Percentiles rank a stretch among this genome's conserved stretches.
These are phyloP conservation scores for Actinidia arguta DNA, from an alignment of 179 eudicot genomes.

Conservation along the genomic window DNA sequence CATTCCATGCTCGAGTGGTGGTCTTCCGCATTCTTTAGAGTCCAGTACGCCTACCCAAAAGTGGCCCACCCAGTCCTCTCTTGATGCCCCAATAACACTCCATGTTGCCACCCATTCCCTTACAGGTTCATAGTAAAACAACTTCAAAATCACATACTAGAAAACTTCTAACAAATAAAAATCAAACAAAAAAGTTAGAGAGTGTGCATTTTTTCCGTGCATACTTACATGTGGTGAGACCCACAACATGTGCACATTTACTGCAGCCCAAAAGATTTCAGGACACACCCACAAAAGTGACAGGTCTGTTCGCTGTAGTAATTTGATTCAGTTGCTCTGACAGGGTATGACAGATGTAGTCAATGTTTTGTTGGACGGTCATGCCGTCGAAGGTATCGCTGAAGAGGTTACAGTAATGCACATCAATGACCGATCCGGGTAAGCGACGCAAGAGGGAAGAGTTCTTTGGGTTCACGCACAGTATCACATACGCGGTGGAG, in stretches of 20 bases:
- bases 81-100: constrained; percentile 45
- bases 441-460: constrained; percentile 53
- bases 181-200: neutral
- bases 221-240: too few species aligned
- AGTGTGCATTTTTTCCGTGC: neutral
- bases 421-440: constrained; percentile 53
- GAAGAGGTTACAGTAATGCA: constrained; percentile 73
- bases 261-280: neutral
- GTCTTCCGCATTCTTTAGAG: constrained; percentile 60
- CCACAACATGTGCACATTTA: too few species aligned
- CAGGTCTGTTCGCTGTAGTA: constrained; percentile 68
- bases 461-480: constrained; percentile 59
- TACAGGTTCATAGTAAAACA: constrained; percentile 17
- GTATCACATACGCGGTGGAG: constrained; percentile 52
- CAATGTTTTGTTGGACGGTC: constrained; percentile 59
- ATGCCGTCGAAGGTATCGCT: constrained; percentile 29
- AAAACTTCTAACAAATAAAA: neutral
- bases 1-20: constrained; percentile 73
- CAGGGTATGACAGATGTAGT: constrained; percentile 44
- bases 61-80: constrained; percentile 63
- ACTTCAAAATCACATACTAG: neutral
- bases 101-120: constrained; percentile 92
- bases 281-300: constrained; percentile 60
- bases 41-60: constrained; percentile 95
- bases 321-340: constrained; percentile 40